Percentiles rank a stretch among this genome's conserved stretches.
phyloP scores from a whole-genome alignment of 257 asterid species.

The Solanum neorickii region DNA sequence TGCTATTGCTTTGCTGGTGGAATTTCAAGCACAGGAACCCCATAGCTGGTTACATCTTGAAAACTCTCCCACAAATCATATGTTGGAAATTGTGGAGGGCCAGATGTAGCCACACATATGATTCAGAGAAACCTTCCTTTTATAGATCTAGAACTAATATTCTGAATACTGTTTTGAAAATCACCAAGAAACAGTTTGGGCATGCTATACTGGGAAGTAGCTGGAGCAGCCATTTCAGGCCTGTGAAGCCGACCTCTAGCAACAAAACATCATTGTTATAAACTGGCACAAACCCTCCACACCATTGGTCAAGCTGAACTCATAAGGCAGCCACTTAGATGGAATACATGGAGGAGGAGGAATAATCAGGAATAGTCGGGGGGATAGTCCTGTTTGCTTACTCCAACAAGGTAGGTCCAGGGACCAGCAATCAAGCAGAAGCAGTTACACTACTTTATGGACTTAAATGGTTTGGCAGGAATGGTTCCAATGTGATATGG shows the following conservation, averaged over 20 bases:
- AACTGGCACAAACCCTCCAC: not conserved
- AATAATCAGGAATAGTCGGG: not conserved
- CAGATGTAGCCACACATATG: not conserved
- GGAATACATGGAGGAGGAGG: not conserved
- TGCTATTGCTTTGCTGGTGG: not conserved
- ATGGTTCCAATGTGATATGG: not conserved
- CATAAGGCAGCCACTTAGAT: not conserved
- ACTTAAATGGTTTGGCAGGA: not conserved
- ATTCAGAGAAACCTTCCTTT: not conserved
- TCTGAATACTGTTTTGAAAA: not conserved
- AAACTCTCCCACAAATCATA: not conserved
- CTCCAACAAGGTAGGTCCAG: not conserved
- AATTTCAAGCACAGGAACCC: not conserved
- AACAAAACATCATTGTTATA: not conserved
- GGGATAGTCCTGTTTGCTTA: not conserved
- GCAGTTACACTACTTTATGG: not conserved
- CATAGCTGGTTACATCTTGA: not conserved
- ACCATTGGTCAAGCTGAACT: not conserved
- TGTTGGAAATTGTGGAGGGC: not conserved
- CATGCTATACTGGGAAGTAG: not conserved
- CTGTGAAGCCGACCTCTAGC: not conserved
- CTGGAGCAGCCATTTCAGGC: not conserved
- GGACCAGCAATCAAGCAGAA: not conserved
- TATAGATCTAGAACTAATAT: not conserved
- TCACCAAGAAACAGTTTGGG: not conserved